Base-by-base conservation (phyloP, 371 early-diverging fungal species). In the Actinomortierella wolfii region DNA sequence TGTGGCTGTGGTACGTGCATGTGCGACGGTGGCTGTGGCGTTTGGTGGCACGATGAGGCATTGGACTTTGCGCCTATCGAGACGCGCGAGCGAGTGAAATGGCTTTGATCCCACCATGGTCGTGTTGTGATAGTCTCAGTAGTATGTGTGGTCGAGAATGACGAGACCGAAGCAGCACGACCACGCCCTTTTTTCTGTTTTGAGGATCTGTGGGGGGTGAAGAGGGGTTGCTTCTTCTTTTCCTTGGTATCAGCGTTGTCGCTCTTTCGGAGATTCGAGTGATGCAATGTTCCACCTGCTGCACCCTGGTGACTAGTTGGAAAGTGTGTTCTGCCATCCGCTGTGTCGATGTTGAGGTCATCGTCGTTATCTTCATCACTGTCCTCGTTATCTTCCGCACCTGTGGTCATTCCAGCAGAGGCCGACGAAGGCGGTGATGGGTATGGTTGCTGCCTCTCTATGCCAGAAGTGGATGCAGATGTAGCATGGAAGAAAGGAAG, bases 41-140 rank as follows among this genome's bases (percentile, higher is more conserved):
- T 17, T 3, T 54, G 20, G 25, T 39, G 26, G 17, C 51, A 43
- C 18, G 40, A 8, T 13, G 51, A 4, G 11, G 47, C 11, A 14
- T 49, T 28, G 11, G 47, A 3, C 20, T 40, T 20, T 45, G 50
- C 57, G 11, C 23, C 23, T 0, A 70, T 61, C 11, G 70, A 64
- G 41, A 57, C 26, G 29, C 54, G 73, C 0, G 66, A 59, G 23
- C 57, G 57, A 25, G 53, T 25, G 25, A 46, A 55, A 23, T 51
- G 48, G 13, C 57, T 61, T 46, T 61, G 62, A 28, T 66, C 73
- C 73, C 73, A 71, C 73, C 73, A 71, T 23, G 73, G 73, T 44
- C 62, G 65, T 20, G 73, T 54, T 21, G 56, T 28, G 40, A 39
- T 26, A 45, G 15, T 39, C 11, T 18, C 8, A 24, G 4, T n/a